Evolutionary conservation across 805 yeast species (phyloP).

Genomic region (Saccharomyces jurei): DNA sequence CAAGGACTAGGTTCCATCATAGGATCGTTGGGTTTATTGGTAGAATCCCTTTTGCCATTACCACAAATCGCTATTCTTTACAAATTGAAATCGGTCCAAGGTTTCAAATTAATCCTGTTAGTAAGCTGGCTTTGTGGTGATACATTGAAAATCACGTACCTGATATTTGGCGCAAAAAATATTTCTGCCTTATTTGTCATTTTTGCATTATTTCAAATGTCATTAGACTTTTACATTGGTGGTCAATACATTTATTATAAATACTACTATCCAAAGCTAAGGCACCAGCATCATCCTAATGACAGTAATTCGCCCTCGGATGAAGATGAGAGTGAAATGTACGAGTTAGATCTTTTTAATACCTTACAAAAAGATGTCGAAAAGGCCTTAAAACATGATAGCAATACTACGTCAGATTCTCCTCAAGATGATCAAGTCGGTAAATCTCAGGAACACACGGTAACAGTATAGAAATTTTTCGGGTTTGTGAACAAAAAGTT

Average conservation of each 20-base stretch:
- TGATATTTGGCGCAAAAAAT: conserved; percentile 67
- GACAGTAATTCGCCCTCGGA: neutral
- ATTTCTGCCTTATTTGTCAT: conserved; percentile 55
- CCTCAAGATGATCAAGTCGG: neutral
- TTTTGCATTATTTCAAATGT: conserved; percentile 73
- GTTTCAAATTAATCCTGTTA: conserved; percentile 67
- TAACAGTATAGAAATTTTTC: neutral
- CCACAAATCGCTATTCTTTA: conserved; percentile 69
- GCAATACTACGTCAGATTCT: neutral
- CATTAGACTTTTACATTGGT: conserved; percentile 63
- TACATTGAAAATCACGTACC: conserved; percentile 62
- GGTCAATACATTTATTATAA: conserved; percentile 64
- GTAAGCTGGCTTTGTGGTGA: conserved; percentile 90
- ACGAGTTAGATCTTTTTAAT: neutral
- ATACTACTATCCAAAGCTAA: conserved; percentile 26
- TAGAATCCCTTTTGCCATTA: conserved; percentile 66
- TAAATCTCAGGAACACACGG: neutral
- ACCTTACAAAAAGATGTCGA: neutral
- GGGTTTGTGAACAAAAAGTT: neutral
- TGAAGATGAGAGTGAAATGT: neutral
- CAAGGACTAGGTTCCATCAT: conserved; percentile 44
- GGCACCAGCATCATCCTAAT: neutral
- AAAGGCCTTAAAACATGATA: neutral
- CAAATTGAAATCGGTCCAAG: conserved; percentile 60
- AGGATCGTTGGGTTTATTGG: conserved; percentile 57